Conservation (phyloP, 176 grass and related monocot genomes). For the Hyparrhenia diplandra region DNA sequence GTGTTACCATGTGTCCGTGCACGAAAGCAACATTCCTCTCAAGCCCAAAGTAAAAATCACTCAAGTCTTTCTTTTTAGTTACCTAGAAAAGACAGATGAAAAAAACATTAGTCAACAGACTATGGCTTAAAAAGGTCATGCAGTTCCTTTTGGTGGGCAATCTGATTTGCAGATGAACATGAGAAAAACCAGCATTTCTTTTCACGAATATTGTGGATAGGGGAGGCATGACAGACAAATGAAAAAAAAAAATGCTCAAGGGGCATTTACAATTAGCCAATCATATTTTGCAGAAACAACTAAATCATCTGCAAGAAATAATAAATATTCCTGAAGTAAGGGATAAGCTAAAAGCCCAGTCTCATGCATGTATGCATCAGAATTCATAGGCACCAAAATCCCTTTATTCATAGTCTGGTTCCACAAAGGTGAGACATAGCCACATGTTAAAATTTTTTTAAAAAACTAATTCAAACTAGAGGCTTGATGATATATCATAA, state of each 20-base stretch:
- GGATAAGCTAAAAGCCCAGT: neutral
- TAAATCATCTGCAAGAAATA: neutral
- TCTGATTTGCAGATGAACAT: constrained; percentile 8
- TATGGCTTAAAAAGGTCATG: neutral
- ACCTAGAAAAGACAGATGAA: constrained; percentile 41
- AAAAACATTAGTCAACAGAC: constrained; percentile 14
- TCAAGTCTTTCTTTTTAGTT: constrained; percentile 95
- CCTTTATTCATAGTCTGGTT: neutral
- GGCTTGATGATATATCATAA: neutral
- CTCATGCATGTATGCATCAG: neutral
- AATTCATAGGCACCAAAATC: neutral
- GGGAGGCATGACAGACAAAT: neutral
- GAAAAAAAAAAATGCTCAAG: neutral
- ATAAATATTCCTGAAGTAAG: neutral
- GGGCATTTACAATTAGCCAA: neutral
- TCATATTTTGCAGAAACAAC: neutral
- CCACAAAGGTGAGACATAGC: neutral
- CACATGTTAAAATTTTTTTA: no score
- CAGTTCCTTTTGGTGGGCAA: neutral
- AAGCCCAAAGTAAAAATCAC: constrained; percentile 94
- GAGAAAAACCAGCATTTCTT: neutral
- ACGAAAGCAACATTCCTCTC: constrained; percentile 83
- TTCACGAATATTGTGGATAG: neutral
- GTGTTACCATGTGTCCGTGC: constrained; percentile 20
- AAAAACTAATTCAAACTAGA: no score